Evolutionary conservation across 768 basidiomycete species (phyloP), one percentile per base, ranked within the genome.

Genomic region (Tulasnella sp.): DNA sequence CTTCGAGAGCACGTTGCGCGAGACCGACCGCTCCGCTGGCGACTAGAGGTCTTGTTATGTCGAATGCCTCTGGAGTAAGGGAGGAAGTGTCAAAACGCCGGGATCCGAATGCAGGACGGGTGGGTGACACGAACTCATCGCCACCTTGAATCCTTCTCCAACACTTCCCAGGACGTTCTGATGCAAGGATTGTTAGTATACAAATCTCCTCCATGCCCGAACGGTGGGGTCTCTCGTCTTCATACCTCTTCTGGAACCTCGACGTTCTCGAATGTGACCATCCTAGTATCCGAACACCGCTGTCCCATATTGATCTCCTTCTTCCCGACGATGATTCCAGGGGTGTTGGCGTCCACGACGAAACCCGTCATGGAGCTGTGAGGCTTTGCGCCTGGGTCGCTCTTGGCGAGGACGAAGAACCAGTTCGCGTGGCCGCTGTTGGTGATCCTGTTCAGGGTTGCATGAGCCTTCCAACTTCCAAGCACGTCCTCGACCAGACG

Each of bases 331-430:
- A 81, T 78, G 58, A 86, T 83, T 5, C 85, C 85, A 3, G 80
- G 79, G 1, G 82, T 68, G 27, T 85, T 83, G 3, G 82, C 85
- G 74, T 86, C 85, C 8, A 85, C 85, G 19, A 87, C 85, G 80
- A 87, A 87, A 0, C 86, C 86, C 0, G 84, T 84, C 83, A 87
- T 84, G 0, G 84, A 81, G 71, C 82, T 83, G 71, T 83, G 84
- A 4, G 85, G 80, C 34, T 85, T 82, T 3, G 83, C 85, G 3
- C 74, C 42, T 2, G 84, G 71, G 77, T 87, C 85, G 21, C 85
- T 86, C 16, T 84, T 83, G 27, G 86, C 86, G 31, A 87, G 83
- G 8, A 87, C 86, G 76, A 86, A 86, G 84, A 84, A 85, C 86
- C 86, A 86, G 82, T 86, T 85, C 40, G 85, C 85, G 71, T 85